These are phyloP conservation scores for Fraxinus paxiana DNA, from an alignment of 305 asterid species.

Conservation along the genomic window DNA sequence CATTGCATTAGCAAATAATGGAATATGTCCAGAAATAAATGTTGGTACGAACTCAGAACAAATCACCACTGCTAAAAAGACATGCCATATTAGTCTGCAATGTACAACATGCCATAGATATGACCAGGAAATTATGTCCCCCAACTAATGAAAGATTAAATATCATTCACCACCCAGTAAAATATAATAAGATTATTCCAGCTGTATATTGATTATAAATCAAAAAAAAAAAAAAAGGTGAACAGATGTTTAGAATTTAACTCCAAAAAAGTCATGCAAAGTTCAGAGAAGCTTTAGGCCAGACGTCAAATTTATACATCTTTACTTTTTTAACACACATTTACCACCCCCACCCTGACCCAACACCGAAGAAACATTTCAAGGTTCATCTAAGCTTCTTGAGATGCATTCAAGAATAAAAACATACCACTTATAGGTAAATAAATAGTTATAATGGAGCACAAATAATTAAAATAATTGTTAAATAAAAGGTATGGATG, in stretches of 20 bases:
- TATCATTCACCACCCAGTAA: background rate
- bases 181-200: background rate
- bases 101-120: background rate
- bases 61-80: background rate
- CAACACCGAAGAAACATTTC: background rate
- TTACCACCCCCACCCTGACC: background rate
- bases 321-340: background rate
- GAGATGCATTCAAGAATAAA: background rate
- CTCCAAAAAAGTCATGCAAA: background rate
- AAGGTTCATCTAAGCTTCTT: background rate
- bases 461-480: background rate
- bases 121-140: background rate
- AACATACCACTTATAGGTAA: background rate
- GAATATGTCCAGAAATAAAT: background rate
- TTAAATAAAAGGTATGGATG: background rate
- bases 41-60: background rate
- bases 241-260: background rate
- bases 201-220: background rate
- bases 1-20: background rate
- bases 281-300: background rate
- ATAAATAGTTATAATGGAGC: background rate
- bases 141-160: background rate
- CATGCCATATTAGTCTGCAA: background rate
- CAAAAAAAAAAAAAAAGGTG: background rate
- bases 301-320: background rate